Base-by-base conservation (phyloP, 192 early-diverging fungal genomes). In the Coemansia sp. region DNA sequence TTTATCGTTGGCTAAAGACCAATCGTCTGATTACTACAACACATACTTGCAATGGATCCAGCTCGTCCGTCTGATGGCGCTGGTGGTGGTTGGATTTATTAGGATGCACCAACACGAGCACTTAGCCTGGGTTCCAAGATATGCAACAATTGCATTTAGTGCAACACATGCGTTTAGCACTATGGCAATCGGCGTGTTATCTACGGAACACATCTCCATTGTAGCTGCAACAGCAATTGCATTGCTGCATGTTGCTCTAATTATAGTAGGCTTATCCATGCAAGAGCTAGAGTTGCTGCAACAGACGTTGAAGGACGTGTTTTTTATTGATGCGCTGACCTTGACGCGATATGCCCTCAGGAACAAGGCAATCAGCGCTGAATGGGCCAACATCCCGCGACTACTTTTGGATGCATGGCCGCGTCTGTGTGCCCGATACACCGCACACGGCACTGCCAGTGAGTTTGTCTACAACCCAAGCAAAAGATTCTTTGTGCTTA, bases 401-500 rank as follows among this genome's bases (percentile, higher is more conserved):
- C 18, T 8, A 3, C 49, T 52, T 7, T 13, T 52, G 49, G 19
- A 22, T 22, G 49, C 49, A 19, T 58, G 56, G 56, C 56, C 56
- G 9, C 56, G 36, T 13, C 13, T 58, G 12, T 13, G 12, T 8
- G 36, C 5, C 13, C 56, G 56, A 7, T 58, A 39, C 56, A 36
- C 32, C 7, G 39, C 39, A 8, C 56, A 15, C 0, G 39, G 15
- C 11, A 8, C n/a, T 1, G 39, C 16, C 3, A 19, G 12, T n/a
- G 65, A 67, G 26, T 67, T 66, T 45, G 43, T 7, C 18, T 66
- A 54, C 55, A 65, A 66, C 16, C 54, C 65, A 40, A 8, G 22
- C 26, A 41, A 73, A 54, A 41, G 54, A 21, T 26, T 73, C 39
- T 67, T 73, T 59, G 71, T 73, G 9, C 54, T 66, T 15, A 65